Conservation (phyloP, 257 asterid species). For the Ilex asprella region DNA sequence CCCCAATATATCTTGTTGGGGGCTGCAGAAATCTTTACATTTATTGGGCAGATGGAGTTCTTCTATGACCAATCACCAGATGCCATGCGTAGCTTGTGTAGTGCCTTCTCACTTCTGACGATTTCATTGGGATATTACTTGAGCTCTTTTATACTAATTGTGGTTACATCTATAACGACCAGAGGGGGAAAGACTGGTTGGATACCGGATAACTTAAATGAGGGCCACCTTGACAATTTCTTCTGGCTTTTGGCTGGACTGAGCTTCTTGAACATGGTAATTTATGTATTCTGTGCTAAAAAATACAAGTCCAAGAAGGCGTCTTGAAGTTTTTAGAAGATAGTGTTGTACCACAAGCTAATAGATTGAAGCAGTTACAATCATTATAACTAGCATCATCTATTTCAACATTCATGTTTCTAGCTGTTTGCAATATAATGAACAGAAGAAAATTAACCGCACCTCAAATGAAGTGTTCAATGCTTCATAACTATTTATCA, state of each 20-base stretch:
- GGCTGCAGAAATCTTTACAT: slow-evolving; percentile 77
- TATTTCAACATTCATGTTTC: no score
- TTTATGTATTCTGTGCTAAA: slow-evolving; percentile 60
- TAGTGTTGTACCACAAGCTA: no score
- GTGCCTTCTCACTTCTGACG: slow-evolving; percentile 65
- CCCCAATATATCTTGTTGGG: slow-evolving; percentile 77
- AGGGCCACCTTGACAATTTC: slow-evolving; percentile 80
- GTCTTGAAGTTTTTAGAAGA: slow-evolving; percentile 19
- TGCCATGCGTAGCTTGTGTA: slow-evolving; percentile 93
- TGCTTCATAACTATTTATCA: no score
- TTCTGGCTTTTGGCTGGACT: slow-evolving; percentile 83
- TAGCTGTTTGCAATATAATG: no score
- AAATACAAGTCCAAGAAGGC: slow-evolving; percentile 66
- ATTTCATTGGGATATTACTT: slow-evolving; percentile 65
- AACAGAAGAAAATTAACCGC: no score
- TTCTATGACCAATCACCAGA: slow-evolving; percentile 92
- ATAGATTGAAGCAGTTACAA: no score
- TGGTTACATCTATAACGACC: slow-evolving; percentile 62
- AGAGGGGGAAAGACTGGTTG: slow-evolving; percentile 66
- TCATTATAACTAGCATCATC: no score
- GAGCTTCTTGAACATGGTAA: slow-evolving; percentile 60
- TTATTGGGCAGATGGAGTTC: slow-evolving; percentile 80
- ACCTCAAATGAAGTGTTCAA: no score
- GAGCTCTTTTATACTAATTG: slow-evolving; percentile 70
- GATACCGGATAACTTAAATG: slow-evolving; percentile 84